Evolutionary conservation across 768 basidiomycete species (phyloP).

Genomic region (Kwoniella sp.): DNA sequence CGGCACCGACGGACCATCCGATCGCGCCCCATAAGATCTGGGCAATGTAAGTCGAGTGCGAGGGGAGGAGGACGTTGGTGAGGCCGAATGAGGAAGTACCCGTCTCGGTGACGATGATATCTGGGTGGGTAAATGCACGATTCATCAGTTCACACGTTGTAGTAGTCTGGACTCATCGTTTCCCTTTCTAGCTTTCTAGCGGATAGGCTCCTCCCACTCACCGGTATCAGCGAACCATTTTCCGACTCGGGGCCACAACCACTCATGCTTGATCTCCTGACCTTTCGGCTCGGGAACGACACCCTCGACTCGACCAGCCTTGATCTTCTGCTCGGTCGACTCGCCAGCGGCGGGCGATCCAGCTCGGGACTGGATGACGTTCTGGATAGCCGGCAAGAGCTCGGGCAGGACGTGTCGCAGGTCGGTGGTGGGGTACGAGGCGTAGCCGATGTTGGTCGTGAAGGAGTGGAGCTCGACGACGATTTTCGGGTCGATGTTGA

Average conservation of each 20-base stretch:
- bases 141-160: too few species aligned
- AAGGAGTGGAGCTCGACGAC: conserved; percentile 56
- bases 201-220: conserved; percentile 25
- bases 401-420: conserved; percentile 54
- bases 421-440: conserved; percentile 52
- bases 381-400: conserved; percentile 45
- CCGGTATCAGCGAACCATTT: conserved; percentile 72
- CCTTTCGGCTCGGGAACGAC: conserved; percentile 28
- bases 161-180: too few species aligned
- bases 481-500: conserved; percentile 51
- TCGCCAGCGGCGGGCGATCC: conserved; percentile 30
- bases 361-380: conserved; percentile 29
- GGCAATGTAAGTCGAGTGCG: conserved; percentile 62
- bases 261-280: conserved; percentile 70
- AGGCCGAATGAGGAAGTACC: conserved; percentile 87
- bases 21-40: conserved; percentile 86
- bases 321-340: conserved; percentile 37
- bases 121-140: conserved; percentile 32
- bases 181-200: too few species aligned
- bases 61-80: conserved; percentile 75
- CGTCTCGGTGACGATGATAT: conserved; percentile 82
- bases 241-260: conserved; percentile 80
- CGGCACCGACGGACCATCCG: conserved; percentile 78
- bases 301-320: conserved; percentile 33
- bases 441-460: conserved; percentile 49